Evolutionary conservation across 441 rosid genomes (phyloP).

Genomic region (Flueggea neowawraea): DNA sequence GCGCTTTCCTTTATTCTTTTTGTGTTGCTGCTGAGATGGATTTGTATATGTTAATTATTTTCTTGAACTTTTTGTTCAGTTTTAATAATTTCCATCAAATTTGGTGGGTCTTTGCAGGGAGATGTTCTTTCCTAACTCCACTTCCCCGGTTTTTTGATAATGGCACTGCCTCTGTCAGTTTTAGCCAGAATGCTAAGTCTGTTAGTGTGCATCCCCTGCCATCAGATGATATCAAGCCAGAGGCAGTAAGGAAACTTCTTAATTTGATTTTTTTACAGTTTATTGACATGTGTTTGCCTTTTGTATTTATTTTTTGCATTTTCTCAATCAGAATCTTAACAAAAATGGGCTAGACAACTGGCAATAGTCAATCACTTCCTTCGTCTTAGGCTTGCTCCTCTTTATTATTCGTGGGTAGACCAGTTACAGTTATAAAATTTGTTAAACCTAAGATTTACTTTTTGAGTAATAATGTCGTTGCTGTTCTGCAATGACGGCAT

Average conservation of each 20-base stretch:
- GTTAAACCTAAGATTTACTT: background rate
- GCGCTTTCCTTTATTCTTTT: too few relatives aligned
- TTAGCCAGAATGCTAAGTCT: slow-evolving; percentile 33
- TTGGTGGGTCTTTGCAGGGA: slow-evolving; percentile 36
- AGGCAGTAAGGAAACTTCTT: slow-evolving; percentile 31
- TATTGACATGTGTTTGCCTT: background rate
- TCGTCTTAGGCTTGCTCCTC: background rate
- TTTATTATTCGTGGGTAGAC: background rate
- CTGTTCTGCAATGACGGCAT: background rate
- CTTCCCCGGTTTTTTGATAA: slow-evolving; percentile 44
- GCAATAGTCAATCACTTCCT: too few relatives aligned
- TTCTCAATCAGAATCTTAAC: background rate
- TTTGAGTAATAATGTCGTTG: background rate
- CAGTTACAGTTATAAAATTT: background rate
- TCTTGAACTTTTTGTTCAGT: background rate
- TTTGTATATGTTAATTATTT: too few relatives aligned
- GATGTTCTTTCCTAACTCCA: slow-evolving; percentile 52
- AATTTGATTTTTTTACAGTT: background rate
- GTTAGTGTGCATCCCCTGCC: slow-evolving; percentile 52
- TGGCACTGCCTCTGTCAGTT: slow-evolving; percentile 32
- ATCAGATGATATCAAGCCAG: slow-evolving; percentile 25
- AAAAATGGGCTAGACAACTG: background rate
- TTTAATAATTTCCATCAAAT: slow-evolving; percentile 7
- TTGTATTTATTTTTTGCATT: background rate
- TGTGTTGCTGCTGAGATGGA: too few relatives aligned